phyloP scores from a whole-genome alignment of 257 asterid species.

The Linderniella brevidens region DNA sequence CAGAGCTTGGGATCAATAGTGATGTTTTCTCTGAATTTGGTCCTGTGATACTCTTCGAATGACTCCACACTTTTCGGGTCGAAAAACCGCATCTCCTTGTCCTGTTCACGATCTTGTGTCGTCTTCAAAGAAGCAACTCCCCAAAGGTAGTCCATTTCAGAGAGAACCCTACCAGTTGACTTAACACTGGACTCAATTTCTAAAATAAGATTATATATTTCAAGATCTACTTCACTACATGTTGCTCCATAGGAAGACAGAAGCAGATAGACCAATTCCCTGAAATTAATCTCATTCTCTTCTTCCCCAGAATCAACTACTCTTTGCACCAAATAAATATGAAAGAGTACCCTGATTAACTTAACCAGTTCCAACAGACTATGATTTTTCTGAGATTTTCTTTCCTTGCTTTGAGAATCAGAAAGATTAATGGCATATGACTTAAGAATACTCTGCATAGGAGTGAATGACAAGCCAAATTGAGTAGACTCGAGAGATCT shows the following conservation, averaged over 20 bases:
- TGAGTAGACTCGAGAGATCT: constrained; percentile 29
- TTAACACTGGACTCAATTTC: constrained; percentile 44
- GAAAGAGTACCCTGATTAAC: constrained; percentile 58
- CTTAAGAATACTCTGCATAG: constrained; percentile 53
- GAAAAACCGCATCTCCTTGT: constrained; percentile 17
- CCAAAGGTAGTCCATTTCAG: constrained; percentile 65
- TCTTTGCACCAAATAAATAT: constrained; percentile 25
- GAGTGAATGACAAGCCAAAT: constrained; percentile 45
- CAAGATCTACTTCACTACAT: constrained; percentile 50
- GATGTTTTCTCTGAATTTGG: constrained; percentile 57
- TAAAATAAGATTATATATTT: constrained; percentile 47
- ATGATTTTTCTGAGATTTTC: constrained; percentile 17
- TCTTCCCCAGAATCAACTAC: constrained; percentile 21
- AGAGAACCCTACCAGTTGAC: constrained; percentile 40
- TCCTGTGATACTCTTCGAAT: constrained; percentile 33
- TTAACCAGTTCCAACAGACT: constrained; percentile 55
- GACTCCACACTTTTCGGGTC: constrained; percentile 23
- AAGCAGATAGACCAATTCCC: constrained; percentile 53
- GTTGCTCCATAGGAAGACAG: constrained; percentile 65
- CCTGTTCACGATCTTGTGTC: constrained; percentile 34
- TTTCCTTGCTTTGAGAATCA: constrained; percentile 16
- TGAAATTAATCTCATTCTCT: constrained; percentile 36
- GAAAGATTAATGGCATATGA: constrained; percentile 17
- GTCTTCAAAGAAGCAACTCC: constrained; percentile 47
- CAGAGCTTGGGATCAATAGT: constrained; percentile 76